phyloP scores from a whole-genome alignment of 257 asterid species.

The Vinca minor region DNA sequence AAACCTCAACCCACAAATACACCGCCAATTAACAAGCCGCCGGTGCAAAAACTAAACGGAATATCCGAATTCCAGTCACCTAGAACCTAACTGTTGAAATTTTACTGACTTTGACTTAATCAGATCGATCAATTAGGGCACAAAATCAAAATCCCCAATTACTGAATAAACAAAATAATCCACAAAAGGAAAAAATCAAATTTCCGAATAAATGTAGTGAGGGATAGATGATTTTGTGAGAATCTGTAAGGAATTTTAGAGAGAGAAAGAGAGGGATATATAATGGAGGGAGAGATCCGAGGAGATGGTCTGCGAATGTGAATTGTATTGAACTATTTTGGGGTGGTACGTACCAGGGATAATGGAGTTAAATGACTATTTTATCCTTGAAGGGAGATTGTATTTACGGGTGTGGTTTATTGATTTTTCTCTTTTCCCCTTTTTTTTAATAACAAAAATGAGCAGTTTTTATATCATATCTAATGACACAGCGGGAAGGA shows the following conservation, averaged over 20 bases:
- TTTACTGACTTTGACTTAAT: conserved; percentile 32
- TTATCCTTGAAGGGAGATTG: not conserved
- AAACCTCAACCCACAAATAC: conserved; percentile 18
- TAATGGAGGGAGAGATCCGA: conserved; percentile 23
- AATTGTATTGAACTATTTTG: conserved; percentile 18
- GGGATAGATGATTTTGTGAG: conserved; percentile 3
- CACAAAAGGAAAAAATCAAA: not conserved
- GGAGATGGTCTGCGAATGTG: conserved; percentile 27
- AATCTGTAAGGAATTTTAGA: too few relatives aligned
- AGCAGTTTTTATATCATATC: too few relatives aligned
- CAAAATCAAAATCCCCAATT: not conserved
- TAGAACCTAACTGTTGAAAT: conserved; percentile 23
- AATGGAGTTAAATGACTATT: not conserved
- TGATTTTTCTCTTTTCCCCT: too few relatives aligned
- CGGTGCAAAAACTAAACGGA: conserved; percentile 16
- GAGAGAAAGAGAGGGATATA: conserved; percentile 21
- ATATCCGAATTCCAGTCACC: conserved; percentile 14
- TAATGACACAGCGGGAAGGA: too few relatives aligned
- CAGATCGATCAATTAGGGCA: conserved; percentile 53
- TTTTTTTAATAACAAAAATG: too few relatives aligned
- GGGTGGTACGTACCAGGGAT: conserved; percentile 24
- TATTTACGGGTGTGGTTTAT: conserved; percentile 5
- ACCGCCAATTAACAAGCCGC: conserved; percentile 14
- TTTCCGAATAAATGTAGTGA: not conserved
- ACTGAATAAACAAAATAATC: not conserved